Base-by-base conservation (phyloP, 2,329 filamentous ascomycete genomes). In the Bipolaris oryzae region DNA sequence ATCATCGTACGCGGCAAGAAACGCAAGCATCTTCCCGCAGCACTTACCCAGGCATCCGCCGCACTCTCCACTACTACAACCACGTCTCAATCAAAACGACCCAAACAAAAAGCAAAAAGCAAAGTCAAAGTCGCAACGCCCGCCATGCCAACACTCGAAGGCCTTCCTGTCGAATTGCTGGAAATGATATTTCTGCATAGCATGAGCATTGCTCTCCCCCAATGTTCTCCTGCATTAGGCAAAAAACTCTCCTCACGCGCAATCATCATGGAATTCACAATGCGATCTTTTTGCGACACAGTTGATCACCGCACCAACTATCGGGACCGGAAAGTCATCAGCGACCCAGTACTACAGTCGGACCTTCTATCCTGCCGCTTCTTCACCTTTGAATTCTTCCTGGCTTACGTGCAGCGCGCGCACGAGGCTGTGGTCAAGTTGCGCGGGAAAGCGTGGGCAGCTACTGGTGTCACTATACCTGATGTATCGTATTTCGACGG, bases 301-400 rank as follows among this genome's bases (percentile, higher is more conserved):
- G 69, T 74, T 1, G 68, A 75, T 31, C 72, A 74, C 51, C 69
- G 51, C 31, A 61, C 64, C 18, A 66, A 65, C 51, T 55, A 64
- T 46, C 67, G 64, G 15, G 59, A 69, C 25, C 64, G 68, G 5
- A 61, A 52, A 13, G 55, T 59, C 7, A 66, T 60, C 15, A 60
- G 64, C 23, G 63, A 73, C 41, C 57, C 63, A 3, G 13, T 5
- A 0, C 28, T 71, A 2, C 74, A 76, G 49, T 74, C 71, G 7
- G 38, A 68, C 10, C 34, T 77, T 3, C 57, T 77, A 0, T 51
- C 66, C 25, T 73, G 70, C 25, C 69, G 64, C 13, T 76, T 77
- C 65, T 75, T 76, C 63, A 74, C 70, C 13, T 76, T 65, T 66
- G 48, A 67, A 3, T 77, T 76, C 53, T 76, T 76, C 53, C 52